Evolutionary conservation across 2,329 filamentous ascomycete genomes (phyloP), one percentile per base, ranked within the genome.

Genomic region (Zymoseptoria crescenta): DNA sequence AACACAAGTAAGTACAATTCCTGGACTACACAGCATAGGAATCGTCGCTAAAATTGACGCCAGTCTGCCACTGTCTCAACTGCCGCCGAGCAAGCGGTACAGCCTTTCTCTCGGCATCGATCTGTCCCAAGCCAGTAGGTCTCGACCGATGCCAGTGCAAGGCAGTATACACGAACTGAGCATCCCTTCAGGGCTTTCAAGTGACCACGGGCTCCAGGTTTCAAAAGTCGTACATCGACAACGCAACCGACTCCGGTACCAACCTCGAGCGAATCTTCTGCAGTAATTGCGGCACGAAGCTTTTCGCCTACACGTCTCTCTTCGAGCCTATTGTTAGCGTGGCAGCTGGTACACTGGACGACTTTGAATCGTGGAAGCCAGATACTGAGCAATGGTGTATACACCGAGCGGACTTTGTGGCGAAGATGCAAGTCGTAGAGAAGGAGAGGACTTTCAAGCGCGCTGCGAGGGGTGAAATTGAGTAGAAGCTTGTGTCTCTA

Each of bases 41-140:
- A 21, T 21, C 30, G 16, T n/a, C 20, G 52, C 52, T 50, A 30
- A 13, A 7, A 21, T 29, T 27, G 21, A 6, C 41, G 51, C 16
- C 58, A 58, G 58, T 80, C 6, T 80, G 78, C 66, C 77, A 80
- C 62, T 80, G 79, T 67, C 65, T 70, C 8, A 81, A 80, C 58
- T 80, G 78, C 66, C 74, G 76, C 29, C 78, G 79, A 62, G 70
- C 74, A 0, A 64, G 63, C 8, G 64, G 65, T 52, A 59, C 64
- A 24, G 65, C 64, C 2, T 62, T 65, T 49, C 54, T 61, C 41
- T 56, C 59, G 13, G 60, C 65, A 49, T 62, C 61, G 10, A 65
- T 67, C 19, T 59, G 62, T 21, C 59, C 59, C 68, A 76, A 7
- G 74, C 77, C 57, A 70, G 72, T 27, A 70, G 67, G 57, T 50